These are phyloP conservation scores for Lasiodiplodia hormozganensis DNA, from an alignment of 2,329 filamentous ascomycete genomes.

Conservation along the genomic window DNA sequence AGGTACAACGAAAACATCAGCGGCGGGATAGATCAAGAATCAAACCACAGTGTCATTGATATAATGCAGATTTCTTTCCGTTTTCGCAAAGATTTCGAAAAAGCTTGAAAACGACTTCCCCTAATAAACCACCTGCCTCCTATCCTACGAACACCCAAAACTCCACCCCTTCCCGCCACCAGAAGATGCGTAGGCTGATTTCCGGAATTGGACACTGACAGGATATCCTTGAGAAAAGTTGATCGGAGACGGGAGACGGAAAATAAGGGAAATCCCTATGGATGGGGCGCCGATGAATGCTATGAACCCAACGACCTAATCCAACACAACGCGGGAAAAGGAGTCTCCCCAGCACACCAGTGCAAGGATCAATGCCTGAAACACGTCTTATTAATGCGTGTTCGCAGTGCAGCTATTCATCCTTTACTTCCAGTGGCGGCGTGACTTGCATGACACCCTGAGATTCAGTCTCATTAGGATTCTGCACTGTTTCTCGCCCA, in stretches of 20 bases:
- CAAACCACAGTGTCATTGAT: constrained; percentile 16
- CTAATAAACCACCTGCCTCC: constrained; percentile 16
- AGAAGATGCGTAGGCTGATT: constrained; percentile 19
- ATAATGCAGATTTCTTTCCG: constrained; percentile 19
- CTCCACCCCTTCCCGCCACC: constrained; percentile 9
- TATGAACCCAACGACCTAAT: constrained; percentile 11
- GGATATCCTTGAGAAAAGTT: constrained; percentile 16
- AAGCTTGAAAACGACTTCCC: constrained; percentile 6
- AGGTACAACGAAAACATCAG: constrained; percentile 6
- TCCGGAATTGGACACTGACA: constrained; percentile 14
- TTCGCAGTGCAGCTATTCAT: neutral
- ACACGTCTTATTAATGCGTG: constrained; percentile 3
- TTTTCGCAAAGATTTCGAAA: constrained; percentile 11
- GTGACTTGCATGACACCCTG: neutral
- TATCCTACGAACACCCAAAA: constrained; percentile 21
- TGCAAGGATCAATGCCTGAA: constrained; percentile 4
- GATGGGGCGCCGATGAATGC: constrained; percentile 26
- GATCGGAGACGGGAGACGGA: neutral
- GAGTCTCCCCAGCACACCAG: neutral
- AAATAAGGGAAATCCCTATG: constrained; percentile 14
- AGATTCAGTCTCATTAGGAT: neutral
- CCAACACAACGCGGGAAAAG: constrained; percentile 2
- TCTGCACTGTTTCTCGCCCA: constrained; percentile 6
- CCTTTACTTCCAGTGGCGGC: neutral
- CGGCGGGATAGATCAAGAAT: neutral